A percentile compares a stretch with the other conserved stretches of the same genome.
phyloP scores from a whole-genome alignment of 306 rosid species.

The Trifolium dubium region DNA sequence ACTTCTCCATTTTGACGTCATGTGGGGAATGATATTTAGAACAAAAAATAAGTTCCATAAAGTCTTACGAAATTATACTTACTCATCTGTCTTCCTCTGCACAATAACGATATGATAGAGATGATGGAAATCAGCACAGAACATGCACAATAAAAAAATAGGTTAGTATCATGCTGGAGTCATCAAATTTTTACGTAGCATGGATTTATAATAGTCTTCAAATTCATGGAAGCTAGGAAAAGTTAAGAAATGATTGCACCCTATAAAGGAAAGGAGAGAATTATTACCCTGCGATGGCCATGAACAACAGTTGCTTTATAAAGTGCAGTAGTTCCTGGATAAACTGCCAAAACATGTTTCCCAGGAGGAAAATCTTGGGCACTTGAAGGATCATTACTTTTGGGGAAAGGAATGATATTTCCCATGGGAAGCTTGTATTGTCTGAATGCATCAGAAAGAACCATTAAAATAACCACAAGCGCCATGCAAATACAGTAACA shows the following conservation, averaged over 20 bases:
- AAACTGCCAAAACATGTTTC: slow-evolving; percentile 91
- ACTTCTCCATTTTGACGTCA: slow-evolving; percentile 19
- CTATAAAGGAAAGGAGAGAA: slow-evolving; percentile 35
- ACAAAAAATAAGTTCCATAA: slow-evolving; percentile 7
- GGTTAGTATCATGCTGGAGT: slow-evolving; percentile 50
- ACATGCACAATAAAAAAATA: slow-evolving; percentile 46
- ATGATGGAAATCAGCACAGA: slow-evolving; percentile 43
- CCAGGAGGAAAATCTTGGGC: slow-evolving; percentile 78
- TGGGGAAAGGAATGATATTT: slow-evolving; percentile 89
- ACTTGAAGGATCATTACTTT: slow-evolving; percentile 77
- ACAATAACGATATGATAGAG: slow-evolving; percentile 39
- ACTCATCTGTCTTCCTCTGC: slow-evolving; percentile 98
- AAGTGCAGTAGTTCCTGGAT: slow-evolving; percentile 98
- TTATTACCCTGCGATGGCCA: slow-evolving; percentile 81
- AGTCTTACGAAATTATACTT: slow-evolving; percentile 52
- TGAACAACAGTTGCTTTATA: slow-evolving; percentile 97
- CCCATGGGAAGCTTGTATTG: slow-evolving; percentile 87
- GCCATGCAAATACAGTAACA: background rate
- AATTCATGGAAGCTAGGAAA: slow-evolving; percentile 24
- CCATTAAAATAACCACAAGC: slow-evolving; percentile 6
- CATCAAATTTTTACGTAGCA: background rate
- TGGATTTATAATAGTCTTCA: slow-evolving; percentile 8
- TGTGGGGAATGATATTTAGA: slow-evolving; percentile 5
- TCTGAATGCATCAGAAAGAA: slow-evolving; percentile 53
- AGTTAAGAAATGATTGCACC: slow-evolving; percentile 9